Evolutionary conservation across 192 early-diverging fungal species (phyloP).

Genomic region (Obelidium mucronatum): DNA sequence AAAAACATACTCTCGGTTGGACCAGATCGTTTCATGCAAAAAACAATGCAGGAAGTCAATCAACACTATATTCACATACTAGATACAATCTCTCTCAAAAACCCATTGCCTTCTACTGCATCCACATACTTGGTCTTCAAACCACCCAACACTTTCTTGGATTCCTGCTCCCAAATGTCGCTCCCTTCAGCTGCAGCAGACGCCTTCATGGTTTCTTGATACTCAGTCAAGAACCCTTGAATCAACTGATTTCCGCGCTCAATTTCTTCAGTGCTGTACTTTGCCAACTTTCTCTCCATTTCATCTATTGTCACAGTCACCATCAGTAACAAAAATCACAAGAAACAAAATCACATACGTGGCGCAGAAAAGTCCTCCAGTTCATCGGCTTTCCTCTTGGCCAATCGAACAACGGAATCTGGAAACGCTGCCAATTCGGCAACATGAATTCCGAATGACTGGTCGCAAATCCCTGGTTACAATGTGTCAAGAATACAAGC

Average conservation of each 20-base stretch:
- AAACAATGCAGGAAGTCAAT: not conserved
- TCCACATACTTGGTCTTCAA: conserved; percentile 64
- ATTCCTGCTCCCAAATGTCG: conserved; percentile 42
- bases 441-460: conserved; percentile 99
- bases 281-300: conserved; percentile 39
- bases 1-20: too few species aligned
- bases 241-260: conserved; percentile 50
- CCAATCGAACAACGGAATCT: conserved; percentile 76
- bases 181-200: not conserved
- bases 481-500: too few species aligned
- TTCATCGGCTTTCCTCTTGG: conserved; percentile 87
- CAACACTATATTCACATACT: conserved; percentile 14
- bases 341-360: conserved; percentile 40
- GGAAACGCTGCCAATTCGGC: conserved; percentile 95
- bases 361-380: conserved; percentile 78
- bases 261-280: conserved; percentile 54
- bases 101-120: conserved; percentile 67
- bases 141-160: conserved; percentile 46
- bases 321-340: conserved; percentile 2
- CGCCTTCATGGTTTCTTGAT: conserved; percentile 28
- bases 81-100: conserved; percentile 65
- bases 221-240: conserved; percentile 57
- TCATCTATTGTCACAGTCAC: conserved; percentile 22
- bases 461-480: conserved; percentile 80
- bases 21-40: too few species aligned